Percentiles rank a stretch among this genome's conserved stretches.
phyloP scores from a whole-genome alignment of 2,329 filamentous ascomycete genomes.

The Penicillium hesseltinei region DNA sequence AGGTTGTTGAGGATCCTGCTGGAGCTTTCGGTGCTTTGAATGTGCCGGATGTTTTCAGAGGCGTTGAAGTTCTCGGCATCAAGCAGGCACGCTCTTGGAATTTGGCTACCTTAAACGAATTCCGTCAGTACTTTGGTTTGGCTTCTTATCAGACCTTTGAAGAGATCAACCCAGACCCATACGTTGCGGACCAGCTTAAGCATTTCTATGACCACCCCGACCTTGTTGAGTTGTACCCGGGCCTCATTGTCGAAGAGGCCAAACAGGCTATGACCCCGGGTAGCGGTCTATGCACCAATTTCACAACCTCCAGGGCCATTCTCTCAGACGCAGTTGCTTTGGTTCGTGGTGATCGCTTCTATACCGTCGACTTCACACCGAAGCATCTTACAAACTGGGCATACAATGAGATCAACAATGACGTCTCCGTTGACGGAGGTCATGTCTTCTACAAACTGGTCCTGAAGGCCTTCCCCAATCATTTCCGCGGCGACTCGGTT shows the following conservation, averaged over 20 bases:
- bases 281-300: constrained; percentile 52
- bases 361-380: constrained; percentile 47
- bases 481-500: constrained; percentile 49
- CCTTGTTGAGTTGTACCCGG: constrained; percentile 58
- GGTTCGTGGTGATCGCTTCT: constrained; percentile 49
- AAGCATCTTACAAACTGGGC: constrained; percentile 49
- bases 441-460: constrained; percentile 54
- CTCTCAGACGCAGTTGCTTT: constrained; percentile 49
- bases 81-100: constrained; percentile 62
- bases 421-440: constrained; percentile 48
- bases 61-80: constrained; percentile 63
- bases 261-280: constrained; percentile 52
- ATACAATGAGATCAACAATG: constrained; percentile 44
- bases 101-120: constrained; percentile 59
- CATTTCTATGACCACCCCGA: constrained; percentile 54
- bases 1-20: constrained; percentile 60
- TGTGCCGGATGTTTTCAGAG: constrained; percentile 58
- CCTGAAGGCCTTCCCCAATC: constrained; percentile 51
- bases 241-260: constrained; percentile 55
- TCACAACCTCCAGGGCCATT: constrained; percentile 44
- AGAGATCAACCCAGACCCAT: constrained; percentile 52
- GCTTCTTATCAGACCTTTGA: constrained; percentile 51
- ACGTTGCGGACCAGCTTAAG: constrained; percentile 45
- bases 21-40: constrained; percentile 60
- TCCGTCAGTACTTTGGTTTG: constrained; percentile 54